Evolutionary conservation across 768 basidiomycete genomes (phyloP).

Genomic region (Lactarius hatsudake): DNA sequence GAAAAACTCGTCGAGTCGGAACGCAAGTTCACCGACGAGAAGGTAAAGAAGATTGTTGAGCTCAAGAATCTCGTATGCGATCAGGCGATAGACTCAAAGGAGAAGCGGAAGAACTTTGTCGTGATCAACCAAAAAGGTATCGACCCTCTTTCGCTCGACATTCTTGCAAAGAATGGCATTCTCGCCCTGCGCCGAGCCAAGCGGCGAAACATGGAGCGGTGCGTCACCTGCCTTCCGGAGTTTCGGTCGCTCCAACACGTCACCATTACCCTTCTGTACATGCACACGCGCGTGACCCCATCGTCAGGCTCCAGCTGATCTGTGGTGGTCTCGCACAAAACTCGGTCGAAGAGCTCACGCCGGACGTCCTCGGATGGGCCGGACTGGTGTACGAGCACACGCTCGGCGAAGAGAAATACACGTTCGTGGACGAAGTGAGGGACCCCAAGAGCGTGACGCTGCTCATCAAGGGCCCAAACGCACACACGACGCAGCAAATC

Average conservation of each 20-base stretch:
- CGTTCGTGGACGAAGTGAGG: slow-evolving; percentile 96
- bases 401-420: slow-evolving; percentile 97
- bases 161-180: slow-evolving; percentile 95
- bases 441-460: slow-evolving; percentile 93
- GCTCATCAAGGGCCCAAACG: slow-evolving; percentile 96
- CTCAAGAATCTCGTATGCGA: slow-evolving; percentile 97
- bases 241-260: slow-evolving; percentile 11
- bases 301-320: slow-evolving; percentile 77
- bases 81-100: slow-evolving; percentile 77
- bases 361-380: slow-evolving; percentile 92
- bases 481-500: slow-evolving; percentile 93
- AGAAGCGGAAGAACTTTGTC: slow-evolving; percentile 85
- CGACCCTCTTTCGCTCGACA: slow-evolving; percentile 93
- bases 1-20: slow-evolving; percentile 99
- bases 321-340: slow-evolving; percentile 97
- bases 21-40: slow-evolving; percentile 87
- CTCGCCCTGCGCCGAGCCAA: slow-evolving; percentile 93
- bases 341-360: slow-evolving; percentile 93
- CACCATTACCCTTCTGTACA: not conserved
- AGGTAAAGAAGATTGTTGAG: slow-evolving; percentile 93
- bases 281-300: slow-evolving; percentile 8
- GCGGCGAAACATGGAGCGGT: slow-evolving; percentile 99
- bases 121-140: slow-evolving; percentile 99
- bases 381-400: slow-evolving; percentile 99
- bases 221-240: slow-evolving; percentile 27